Conservation (phyloP, 2,329 filamentous ascomycete genomes). For the Botryotinia calthae region DNA sequence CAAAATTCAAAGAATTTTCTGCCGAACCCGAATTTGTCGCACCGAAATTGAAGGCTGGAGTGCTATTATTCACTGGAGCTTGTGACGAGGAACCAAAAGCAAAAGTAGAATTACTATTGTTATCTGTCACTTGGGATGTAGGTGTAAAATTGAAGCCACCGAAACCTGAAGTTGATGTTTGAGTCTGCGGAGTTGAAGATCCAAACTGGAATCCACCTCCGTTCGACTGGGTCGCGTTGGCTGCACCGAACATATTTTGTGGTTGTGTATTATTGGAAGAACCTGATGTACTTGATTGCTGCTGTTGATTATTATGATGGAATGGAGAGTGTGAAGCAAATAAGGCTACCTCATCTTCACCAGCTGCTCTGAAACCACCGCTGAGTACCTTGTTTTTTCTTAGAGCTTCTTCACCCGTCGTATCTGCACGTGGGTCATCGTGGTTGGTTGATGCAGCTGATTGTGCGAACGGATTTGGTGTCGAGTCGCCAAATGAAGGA, state of each 20-base stretch:
- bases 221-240: constrained; percentile 3
- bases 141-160: constrained; percentile 16
- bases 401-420: constrained; percentile 21
- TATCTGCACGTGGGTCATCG: constrained; percentile 24
- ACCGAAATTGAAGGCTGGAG: constrained; percentile 8
- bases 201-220: constrained; percentile 14
- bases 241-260: constrained; percentile 3
- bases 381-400: constrained; percentile 11
- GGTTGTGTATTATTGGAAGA: constrained; percentile 5
- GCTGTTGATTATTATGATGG: constrained; percentile 1
- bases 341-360: not conserved
- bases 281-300: constrained; percentile 6
- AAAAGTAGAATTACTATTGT: constrained; percentile 11
- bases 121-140: not conserved
- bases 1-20: constrained; percentile 14
- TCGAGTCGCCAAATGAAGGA: constrained; percentile 22
- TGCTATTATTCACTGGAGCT: constrained; percentile 8
- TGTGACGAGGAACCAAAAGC: constrained; percentile 16
- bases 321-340: constrained; percentile 13
- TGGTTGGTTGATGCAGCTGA: not conserved
- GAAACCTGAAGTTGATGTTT: not conserved
- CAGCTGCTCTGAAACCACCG: constrained; percentile 5
- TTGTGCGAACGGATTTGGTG: constrained; percentile 21
- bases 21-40: constrained; percentile 1
- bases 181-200: constrained; percentile 1